A percentile compares a stretch with the other conserved stretches of the same genome.
These are phyloP conservation scores for Osmanthus fragrans DNA, from an alignment of 257 asterid species.

Conservation along the genomic window DNA sequence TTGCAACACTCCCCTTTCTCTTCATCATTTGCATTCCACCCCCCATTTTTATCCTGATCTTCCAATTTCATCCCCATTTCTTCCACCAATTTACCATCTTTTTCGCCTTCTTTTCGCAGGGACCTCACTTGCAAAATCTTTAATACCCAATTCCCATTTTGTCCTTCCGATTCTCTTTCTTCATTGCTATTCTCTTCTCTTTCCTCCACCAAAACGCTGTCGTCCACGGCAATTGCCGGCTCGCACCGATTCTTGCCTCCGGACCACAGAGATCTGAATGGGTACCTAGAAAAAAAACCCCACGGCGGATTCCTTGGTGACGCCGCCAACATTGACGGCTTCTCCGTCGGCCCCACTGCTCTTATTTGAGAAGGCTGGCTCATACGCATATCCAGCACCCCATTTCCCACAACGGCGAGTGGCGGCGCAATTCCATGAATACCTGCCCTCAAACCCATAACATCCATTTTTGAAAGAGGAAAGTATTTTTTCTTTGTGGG, in stretches of 20 bases:
- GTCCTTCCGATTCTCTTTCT: conserved; percentile 32
- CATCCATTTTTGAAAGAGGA: conserved; percentile 49
- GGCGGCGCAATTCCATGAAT: conserved; percentile 60
- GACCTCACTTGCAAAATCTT: conserved; percentile 71
- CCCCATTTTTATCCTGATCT: conserved; percentile 19
- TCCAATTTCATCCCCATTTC: conserved; percentile 34
- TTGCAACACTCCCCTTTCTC: conserved; percentile 16
- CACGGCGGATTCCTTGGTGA: conserved; percentile 48
- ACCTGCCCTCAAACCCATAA: conserved; percentile 71
- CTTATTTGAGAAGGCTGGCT: conserved; percentile 36
- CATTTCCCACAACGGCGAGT: conserved; percentile 47
- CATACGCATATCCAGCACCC: conserved; percentile 51
- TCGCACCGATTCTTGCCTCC: conserved; percentile 48
- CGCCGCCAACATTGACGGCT: conserved; percentile 29
- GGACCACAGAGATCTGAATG: conserved; percentile 78
- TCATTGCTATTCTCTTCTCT: conserved; percentile 27
- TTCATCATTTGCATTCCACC: conserved; percentile 4
- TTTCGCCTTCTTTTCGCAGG: conserved; percentile 43
- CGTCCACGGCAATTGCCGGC: conserved; percentile 61
- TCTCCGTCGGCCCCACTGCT: conserved; percentile 54
- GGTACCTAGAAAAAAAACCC: conserved; percentile 75
- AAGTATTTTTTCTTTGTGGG: not conserved
- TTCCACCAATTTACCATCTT: conserved; percentile 32
- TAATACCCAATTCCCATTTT: conserved; percentile 61
- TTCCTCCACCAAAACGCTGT: conserved; percentile 64